These are phyloP conservation scores for Dichotomocladium elegans DNA, from an alignment of 371 early-diverging fungal species.

Conservation along the genomic window DNA sequence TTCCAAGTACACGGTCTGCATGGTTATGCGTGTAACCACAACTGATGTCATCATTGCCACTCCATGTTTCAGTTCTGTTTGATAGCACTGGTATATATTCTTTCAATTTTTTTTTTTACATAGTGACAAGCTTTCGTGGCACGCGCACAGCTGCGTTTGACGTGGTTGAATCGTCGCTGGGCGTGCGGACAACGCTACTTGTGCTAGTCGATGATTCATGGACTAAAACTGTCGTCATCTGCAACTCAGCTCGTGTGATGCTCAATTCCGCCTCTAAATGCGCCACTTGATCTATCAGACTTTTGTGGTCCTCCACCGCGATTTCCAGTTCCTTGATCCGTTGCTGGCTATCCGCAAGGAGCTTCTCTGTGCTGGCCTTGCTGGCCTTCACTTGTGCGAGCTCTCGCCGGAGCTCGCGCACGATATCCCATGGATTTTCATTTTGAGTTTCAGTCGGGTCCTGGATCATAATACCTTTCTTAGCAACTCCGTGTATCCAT, in stretches of 20 bases:
- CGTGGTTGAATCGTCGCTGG: too few species aligned
- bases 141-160: too few species aligned
- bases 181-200: not conserved
- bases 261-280: conserved; percentile 38
- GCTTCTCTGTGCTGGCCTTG: conserved; percentile 12
- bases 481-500: not conserved
- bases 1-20: too few species aligned
- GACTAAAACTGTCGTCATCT: conserved; percentile 18
- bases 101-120: too few species aligned
- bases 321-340: conserved; percentile 15
- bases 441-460: too few species aligned
- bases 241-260: conserved; percentile 31
- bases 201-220: conserved; percentile 6
- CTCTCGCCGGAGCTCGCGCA: conserved; percentile 21
- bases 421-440: conserved; percentile 23
- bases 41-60: too few species aligned
- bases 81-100: too few species aligned
- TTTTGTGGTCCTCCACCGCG: conserved; percentile 17
- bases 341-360: conserved; percentile 7
- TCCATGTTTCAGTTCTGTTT: too few species aligned
- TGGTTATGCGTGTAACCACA: too few species aligned
- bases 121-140: too few species aligned
- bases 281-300: conserved; percentile 27
- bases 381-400: conserved; percentile 8
- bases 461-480: too few species aligned